Percentiles rank a stretch among this genome's conserved stretches.
Evolutionary conservation across 495 filamentous ascomycete species (phyloP).

Genomic region (Xylaria sp.): DNA sequence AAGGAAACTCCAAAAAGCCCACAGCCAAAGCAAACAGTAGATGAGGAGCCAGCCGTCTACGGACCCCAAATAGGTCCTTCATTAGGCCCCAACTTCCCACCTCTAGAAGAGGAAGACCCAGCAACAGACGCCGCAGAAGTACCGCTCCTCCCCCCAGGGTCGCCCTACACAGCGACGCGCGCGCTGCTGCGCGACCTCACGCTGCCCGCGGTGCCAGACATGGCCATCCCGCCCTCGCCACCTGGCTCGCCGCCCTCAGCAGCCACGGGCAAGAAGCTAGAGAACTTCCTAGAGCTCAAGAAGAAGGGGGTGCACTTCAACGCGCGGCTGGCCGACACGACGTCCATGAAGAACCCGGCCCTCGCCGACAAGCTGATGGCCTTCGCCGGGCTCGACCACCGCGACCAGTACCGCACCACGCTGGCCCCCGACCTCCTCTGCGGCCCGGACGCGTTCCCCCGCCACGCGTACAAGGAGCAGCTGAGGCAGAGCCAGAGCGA

Average conservation of each 20-base stretch:
- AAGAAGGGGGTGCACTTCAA: constrained; percentile 91
- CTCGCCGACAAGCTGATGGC: constrained; percentile 78
- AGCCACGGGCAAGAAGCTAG: constrained; percentile 73
- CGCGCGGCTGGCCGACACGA: constrained; percentile 71
- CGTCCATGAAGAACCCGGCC: constrained; percentile 80
- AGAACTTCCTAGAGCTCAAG: constrained; percentile 85
- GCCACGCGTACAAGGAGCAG: constrained; percentile 75
- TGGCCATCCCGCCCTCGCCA: constrained; percentile 85
- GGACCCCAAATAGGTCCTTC: constrained; percentile 40
- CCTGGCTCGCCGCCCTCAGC: constrained; percentile 77
- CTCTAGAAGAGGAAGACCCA: constrained; percentile 39
- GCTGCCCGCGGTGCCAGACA: constrained; percentile 78
- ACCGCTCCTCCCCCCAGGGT: constrained; percentile 56
- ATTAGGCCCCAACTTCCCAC: constrained; percentile 45
- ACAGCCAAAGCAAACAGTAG: constrained; percentile 28
- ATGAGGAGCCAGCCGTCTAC: constrained; percentile 32
- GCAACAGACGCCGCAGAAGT: constrained; percentile 28
- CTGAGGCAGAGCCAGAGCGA: constrained; percentile 71
- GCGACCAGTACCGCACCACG: constrained; percentile 75
- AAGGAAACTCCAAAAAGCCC: constrained; percentile 14
- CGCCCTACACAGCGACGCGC: constrained; percentile 73
- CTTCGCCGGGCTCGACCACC: constrained; percentile 74
- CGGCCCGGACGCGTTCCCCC: constrained; percentile 70
- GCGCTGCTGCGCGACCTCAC: constrained; percentile 79
- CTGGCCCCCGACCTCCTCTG: constrained; percentile 70